Conservation (phyloP, 768 basidiomycete genomes). For the Pleurotus pulmonarius region DNA sequence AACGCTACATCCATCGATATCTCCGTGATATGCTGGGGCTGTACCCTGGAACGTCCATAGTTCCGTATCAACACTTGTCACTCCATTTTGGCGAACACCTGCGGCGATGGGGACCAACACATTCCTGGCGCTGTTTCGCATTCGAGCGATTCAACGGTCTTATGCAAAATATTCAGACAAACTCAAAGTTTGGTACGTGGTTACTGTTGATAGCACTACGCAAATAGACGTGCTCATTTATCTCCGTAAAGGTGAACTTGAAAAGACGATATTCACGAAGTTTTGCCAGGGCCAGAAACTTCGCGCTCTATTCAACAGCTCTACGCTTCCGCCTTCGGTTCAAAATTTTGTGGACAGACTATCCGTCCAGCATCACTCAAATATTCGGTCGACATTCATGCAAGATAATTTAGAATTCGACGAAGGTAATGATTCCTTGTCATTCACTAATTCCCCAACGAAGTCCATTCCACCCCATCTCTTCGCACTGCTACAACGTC, state of each 20-base stretch:
- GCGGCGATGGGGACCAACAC: slow-evolving; percentile 28
- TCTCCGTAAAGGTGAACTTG: slow-evolving; percentile 20
- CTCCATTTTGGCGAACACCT: slow-evolving; percentile 32
- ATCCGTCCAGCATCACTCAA: slow-evolving; percentile 6
- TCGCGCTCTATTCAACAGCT: slow-evolving; percentile 9
- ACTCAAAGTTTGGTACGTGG: slow-evolving; percentile 26
- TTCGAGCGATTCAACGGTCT: slow-evolving; percentile 23
- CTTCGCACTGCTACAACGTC: not conserved
- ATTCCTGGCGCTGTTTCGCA: slow-evolving; percentile 24
- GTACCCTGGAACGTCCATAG: slow-evolving; percentile 23
- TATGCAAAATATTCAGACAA: slow-evolving; percentile 25
- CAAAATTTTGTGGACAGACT: slow-evolving; percentile 2
- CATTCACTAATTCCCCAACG: not conserved
- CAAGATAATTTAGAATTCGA: slow-evolving; percentile 12
- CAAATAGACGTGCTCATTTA: not conserved
- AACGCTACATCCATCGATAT: slow-evolving; percentile 27
- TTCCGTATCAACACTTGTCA: slow-evolving; percentile 35
- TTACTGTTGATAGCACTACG: not conserved
- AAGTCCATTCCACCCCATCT: not conserved
- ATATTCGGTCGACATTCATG: slow-evolving; percentile 15
- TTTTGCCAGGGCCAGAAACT: slow-evolving; percentile 22
- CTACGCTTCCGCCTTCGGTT: not conserved
- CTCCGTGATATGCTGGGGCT: slow-evolving; percentile 23
- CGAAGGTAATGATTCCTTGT: not conserved
- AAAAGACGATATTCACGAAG: slow-evolving; percentile 19